Conservation (phyloP, 768 basidiomycete species). For the Leccinum subgranulosum region DNA sequence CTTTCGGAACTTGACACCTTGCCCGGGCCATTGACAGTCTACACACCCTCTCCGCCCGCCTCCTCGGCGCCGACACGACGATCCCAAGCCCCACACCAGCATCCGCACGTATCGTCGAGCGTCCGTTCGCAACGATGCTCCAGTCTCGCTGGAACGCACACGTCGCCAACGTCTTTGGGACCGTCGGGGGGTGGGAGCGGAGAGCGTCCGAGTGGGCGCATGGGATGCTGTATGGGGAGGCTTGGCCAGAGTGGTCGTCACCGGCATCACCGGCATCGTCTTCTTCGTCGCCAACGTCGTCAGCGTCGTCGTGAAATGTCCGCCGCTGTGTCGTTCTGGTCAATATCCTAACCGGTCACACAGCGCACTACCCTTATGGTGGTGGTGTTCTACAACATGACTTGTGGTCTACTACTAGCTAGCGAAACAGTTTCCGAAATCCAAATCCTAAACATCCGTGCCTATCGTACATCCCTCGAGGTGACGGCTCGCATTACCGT, state of each 20-base stretch:
- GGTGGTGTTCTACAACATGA: background rate
- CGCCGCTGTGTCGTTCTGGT: too few species aligned
- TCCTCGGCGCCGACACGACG: slow-evolving; percentile 46
- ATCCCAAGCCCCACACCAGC: slow-evolving; percentile 54
- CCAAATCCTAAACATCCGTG: background rate
- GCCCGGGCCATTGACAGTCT: slow-evolving; percentile 27
- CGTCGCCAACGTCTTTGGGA: slow-evolving; percentile 43
- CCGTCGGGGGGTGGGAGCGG: slow-evolving; percentile 45
- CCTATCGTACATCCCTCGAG: background rate
- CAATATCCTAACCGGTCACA: too few species aligned
- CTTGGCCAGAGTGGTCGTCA: background rate
- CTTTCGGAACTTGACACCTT: too few species aligned
- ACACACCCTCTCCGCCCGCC: slow-evolving; percentile 46
- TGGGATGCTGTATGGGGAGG: slow-evolving; percentile 43
- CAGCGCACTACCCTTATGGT: background rate
- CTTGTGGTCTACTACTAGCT: background rate
- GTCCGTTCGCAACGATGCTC: slow-evolving; percentile 45
- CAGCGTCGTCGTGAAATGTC: background rate
- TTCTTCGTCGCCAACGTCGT: background rate
- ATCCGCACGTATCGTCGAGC: slow-evolving; percentile 47
- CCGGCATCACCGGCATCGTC: background rate
- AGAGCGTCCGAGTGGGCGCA: slow-evolving; percentile 46
- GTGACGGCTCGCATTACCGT: slow-evolving; percentile 12
- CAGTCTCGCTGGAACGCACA: slow-evolving; percentile 30
- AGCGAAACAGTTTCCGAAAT: background rate